Evolutionary conservation across 768 basidiomycete genomes (phyloP).

Genomic region (Stropharia rugosoannulata): DNA sequence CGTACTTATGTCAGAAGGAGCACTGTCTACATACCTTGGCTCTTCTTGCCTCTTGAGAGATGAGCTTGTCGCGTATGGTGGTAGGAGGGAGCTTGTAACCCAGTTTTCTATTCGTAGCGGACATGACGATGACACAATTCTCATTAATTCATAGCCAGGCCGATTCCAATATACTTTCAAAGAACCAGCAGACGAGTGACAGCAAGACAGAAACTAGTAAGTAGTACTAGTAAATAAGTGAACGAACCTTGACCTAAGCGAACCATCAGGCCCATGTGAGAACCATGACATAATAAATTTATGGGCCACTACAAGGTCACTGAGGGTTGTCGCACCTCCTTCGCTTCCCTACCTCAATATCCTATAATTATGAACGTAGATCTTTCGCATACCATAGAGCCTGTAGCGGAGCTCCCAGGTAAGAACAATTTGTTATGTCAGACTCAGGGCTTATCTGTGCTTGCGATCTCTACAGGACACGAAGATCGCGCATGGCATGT

Average conservation of each 20-base stretch:
- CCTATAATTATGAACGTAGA: slow-evolving; percentile 15
- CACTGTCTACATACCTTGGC: slow-evolving; percentile 38
- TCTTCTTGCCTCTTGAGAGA: slow-evolving; percentile 60
- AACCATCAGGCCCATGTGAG: no score
- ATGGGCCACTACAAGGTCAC: not conserved
- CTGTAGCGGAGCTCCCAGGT: slow-evolving; percentile 34
- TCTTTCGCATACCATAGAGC: slow-evolving; percentile 26
- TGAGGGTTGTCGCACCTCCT: not conserved
- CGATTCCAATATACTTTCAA: no score
- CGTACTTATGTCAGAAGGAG: not conserved
- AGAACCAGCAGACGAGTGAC: no score
- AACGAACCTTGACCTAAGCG: no score
- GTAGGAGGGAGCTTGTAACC: slow-evolving; percentile 46
- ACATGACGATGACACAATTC: not conserved
- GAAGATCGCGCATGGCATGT: slow-evolving; percentile 85
- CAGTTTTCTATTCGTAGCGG: slow-evolving; percentile 26
- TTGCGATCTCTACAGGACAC: slow-evolving; percentile 48
- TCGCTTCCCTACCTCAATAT: not conserved
- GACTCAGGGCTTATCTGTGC: not conserved
- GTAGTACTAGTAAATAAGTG: no score
- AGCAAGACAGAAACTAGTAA: no score
- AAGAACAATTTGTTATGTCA: not conserved
- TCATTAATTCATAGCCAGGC: not conserved
- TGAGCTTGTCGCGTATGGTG: slow-evolving; percentile 45
- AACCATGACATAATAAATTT: no score